These are phyloP conservation scores for Trametes punicea DNA, from an alignment of 768 basidiomycete species.

Conservation along the genomic window DNA sequence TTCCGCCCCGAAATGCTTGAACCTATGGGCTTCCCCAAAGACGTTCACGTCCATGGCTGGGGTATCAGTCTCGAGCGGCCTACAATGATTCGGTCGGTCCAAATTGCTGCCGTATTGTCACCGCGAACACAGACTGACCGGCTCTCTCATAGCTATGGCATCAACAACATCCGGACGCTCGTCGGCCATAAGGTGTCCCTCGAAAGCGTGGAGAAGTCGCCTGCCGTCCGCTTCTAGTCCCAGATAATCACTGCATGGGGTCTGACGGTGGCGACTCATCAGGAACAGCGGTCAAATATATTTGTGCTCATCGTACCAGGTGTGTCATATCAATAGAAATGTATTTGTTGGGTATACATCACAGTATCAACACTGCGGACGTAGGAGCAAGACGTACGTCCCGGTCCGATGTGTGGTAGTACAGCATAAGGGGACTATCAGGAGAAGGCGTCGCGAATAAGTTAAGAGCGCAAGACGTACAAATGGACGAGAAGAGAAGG, in stretches of 20 bases:
- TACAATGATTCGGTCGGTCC: conserved; percentile 94
- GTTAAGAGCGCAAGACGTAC: background rate
- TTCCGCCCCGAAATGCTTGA: conserved; percentile 99
- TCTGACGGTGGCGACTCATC: background rate
- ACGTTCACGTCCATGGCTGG: conserved; percentile 96
- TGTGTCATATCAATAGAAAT: conserved; percentile 5
- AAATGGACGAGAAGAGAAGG: background rate
- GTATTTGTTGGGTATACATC: conserved; percentile 1
- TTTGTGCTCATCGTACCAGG: conserved; percentile 3
- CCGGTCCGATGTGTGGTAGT: background rate
- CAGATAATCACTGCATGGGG: background rate
- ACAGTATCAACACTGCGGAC: background rate
- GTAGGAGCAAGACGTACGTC: background rate
- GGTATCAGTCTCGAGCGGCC: conserved; percentile 92
- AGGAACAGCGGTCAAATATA: background rate
- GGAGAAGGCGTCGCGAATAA: background rate
- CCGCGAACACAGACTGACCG: background rate
- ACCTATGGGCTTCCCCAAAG: conserved; percentile 97
- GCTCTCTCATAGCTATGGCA: conserved; percentile 68
- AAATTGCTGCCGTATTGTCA: background rate
- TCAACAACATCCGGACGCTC: conserved; percentile 94
- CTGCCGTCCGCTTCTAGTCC: conserved; percentile 90
- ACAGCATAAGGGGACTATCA: background rate
- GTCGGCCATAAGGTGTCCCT: conserved; percentile 97
- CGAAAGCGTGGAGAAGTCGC: conserved; percentile 82